Percentiles rank a stretch among this genome's conserved stretches.
Evolutionary conservation across 1,139 yeast species (phyloP).

Genomic region (Candida sp.): DNA sequence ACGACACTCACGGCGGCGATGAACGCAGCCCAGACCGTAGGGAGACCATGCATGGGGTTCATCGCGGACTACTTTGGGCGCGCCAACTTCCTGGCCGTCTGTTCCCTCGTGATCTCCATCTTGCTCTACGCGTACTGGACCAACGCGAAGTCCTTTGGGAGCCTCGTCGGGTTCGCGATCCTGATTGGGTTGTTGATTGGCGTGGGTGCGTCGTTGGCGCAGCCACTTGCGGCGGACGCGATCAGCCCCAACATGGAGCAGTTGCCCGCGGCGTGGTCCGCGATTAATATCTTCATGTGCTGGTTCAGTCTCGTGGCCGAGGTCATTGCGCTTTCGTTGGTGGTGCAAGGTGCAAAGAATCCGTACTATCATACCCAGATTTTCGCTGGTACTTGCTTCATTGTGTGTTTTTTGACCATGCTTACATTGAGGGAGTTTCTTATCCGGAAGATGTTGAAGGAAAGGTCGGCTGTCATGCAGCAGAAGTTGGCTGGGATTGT

Average conservation of each 20-base stretch:
- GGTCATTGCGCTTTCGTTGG: conserved; percentile 51
- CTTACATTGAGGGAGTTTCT: conserved; percentile 36
- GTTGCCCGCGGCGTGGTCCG: conserved; percentile 66
- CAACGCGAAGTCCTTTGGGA: conserved; percentile 52
- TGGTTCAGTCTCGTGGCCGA: conserved; percentile 51
- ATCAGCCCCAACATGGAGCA: conserved; percentile 43
- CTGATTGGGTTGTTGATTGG: conserved; percentile 62
- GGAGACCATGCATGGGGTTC: conserved; percentile 67
- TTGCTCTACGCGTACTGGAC: conserved; percentile 57
- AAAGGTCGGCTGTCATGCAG: conserved; percentile 15
- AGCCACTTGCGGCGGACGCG: conserved; percentile 63
- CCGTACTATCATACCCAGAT: conserved; percentile 67
- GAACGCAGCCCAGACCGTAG: conserved; percentile 66
- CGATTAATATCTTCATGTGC: conserved; percentile 52
- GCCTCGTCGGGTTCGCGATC: conserved; percentile 56
- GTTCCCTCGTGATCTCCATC: conserved; percentile 35
- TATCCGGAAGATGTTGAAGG: conserved; percentile 21
- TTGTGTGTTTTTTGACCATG: conserved; percentile 31
- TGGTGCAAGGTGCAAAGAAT: conserved; percentile 26
- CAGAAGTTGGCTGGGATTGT: conserved; percentile 6
- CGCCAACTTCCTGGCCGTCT: conserved; percentile 46
- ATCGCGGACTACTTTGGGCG: conserved; percentile 65
- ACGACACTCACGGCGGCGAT: conserved; percentile 63
- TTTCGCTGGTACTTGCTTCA: conserved; percentile 55
- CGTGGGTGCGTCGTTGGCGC: conserved; percentile 65